Conservation (phyloP, 768 basidiomycete species). For the Tylopilus rubrobrunneus region DNA sequence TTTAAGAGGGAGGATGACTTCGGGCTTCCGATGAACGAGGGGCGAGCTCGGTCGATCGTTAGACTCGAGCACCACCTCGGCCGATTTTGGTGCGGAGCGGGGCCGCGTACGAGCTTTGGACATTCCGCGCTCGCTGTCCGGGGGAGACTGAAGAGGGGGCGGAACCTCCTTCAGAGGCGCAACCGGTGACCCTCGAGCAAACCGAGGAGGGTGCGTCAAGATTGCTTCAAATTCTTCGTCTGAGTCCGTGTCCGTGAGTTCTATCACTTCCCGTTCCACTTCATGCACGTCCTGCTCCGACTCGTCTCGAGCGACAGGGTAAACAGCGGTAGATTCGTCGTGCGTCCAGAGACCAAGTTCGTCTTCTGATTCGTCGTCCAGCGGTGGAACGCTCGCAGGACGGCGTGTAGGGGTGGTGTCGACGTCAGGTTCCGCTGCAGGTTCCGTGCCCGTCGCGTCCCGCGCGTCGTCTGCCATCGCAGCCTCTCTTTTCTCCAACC, state of each 20-base stretch:
- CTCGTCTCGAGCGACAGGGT: slow-evolving; percentile 21
- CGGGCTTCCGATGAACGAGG: slow-evolving; percentile 8
- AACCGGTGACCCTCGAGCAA: slow-evolving; percentile 1
- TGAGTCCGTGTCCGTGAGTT: slow-evolving; percentile 26
- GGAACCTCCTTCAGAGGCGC: background rate
- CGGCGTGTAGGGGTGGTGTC: slow-evolving; percentile 18
- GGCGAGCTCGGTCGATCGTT: slow-evolving; percentile 3
- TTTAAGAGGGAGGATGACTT: slow-evolving; percentile 7
- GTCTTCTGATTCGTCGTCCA: slow-evolving; percentile 43
- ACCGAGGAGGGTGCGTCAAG: slow-evolving; percentile 22
- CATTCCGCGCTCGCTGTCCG: slow-evolving; percentile 13
- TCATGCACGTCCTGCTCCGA: slow-evolving; percentile 13
- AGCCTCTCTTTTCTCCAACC: slow-evolving; percentile 8
- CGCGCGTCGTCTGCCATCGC: slow-evolving; percentile 3
- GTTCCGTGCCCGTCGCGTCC: slow-evolving; percentile 3
- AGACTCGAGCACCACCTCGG: background rate
- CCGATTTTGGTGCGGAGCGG: background rate
- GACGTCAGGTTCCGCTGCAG: background rate
- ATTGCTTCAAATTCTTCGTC: slow-evolving; percentile 29
- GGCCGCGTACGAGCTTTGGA: slow-evolving; percentile 9
- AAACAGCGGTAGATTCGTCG: slow-evolving; percentile 41
- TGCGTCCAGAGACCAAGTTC: slow-evolving; percentile 42
- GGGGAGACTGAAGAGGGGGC: slow-evolving; percentile 14
- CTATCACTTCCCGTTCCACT: slow-evolving; percentile 22
- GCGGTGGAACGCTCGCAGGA: slow-evolving; percentile 2